Base-by-base conservation (phyloP, 164 flowering plant species). In the Chimonanthus salicifolius region DNA sequence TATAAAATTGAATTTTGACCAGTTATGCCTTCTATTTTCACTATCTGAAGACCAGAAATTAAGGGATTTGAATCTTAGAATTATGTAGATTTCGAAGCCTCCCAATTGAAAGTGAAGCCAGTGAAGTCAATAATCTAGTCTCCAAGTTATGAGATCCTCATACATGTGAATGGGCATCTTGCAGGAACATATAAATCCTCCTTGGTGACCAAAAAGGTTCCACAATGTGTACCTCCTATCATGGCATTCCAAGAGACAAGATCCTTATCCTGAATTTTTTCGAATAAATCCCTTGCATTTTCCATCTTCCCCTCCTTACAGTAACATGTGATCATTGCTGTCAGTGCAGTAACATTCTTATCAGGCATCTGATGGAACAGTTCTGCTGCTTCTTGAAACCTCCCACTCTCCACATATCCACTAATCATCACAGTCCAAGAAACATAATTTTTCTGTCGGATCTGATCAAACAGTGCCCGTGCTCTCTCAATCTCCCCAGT, bases 361-460 rank as follows among this genome's bases (percentile, higher is more conserved):
- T 69, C 71, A 1, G 90, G 85, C 87, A 87, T 84, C 70, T 71
- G 47, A 65, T 79, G 73, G 74, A 82, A 84, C 66, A 84, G 64
- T 6, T 64, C 77, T 70, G 67, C 70, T 0, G 88, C 88, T 64
- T 84, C 85, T 16, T 67, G 79, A 69, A 84, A 75, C 21, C 54
- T 72, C 33, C 74, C 88, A 77, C 81, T 84, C 50, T 83, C 88
- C 49, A 83, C 84, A 72, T 82, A 83, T 69, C 86, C 88, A 67
- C 77, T 80, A 11, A 88, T 83, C 89, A 86, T 83, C 69, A 84
- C 90, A 2, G 84, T 78, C 90, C 88, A 86, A 46, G 90, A 82
- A 69, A 86, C 86, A 16, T 21, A 71, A 83, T 86, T 87, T 45
- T 71, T 83, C 43, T 18, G 2, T 0, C 79, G 85, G 72, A 82